Conservation (phyloP, 192 early-diverging fungal genomes). For the Phycomyces nitens region DNA sequence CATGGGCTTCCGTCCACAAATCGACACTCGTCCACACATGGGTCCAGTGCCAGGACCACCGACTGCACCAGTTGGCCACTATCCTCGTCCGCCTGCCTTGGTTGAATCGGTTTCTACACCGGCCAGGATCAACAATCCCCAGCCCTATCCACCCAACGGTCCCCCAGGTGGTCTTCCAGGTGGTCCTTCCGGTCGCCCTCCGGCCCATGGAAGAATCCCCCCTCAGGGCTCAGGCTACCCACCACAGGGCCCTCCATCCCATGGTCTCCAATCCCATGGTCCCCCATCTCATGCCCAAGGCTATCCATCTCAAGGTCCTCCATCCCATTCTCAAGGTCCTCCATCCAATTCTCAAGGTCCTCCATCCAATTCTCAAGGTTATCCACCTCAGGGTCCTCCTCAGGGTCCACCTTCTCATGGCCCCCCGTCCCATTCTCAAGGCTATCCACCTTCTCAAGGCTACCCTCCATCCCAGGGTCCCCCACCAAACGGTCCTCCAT, state of each 20-base stretch:
- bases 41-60: not conserved
- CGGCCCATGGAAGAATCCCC: not conserved
- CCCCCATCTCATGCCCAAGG: not conserved
- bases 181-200: not conserved
- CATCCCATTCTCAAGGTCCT: not conserved
- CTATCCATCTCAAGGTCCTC: not conserved
- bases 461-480: not conserved
- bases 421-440: not conserved
- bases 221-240: not conserved
- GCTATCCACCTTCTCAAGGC: too few relatives aligned
- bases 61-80: not conserved
- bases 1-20: too few relatives aligned
- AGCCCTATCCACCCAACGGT: not conserved
- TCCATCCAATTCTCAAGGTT: slow-evolving; percentile 1
- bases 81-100: not conserved
- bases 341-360: not conserved
- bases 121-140: not conserved
- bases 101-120: not conserved
- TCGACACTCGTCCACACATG: too few relatives aligned
- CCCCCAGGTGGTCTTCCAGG: not conserved
- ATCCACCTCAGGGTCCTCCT: slow-evolving; percentile 3
- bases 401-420: slow-evolving; percentile 5
- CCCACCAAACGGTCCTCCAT: not conserved
- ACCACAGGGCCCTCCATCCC: not conserved
- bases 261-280: slow-evolving; percentile 26